Conservation (phyloP, 805 yeast species). For the Hanseniaspora taiwanica region DNA sequence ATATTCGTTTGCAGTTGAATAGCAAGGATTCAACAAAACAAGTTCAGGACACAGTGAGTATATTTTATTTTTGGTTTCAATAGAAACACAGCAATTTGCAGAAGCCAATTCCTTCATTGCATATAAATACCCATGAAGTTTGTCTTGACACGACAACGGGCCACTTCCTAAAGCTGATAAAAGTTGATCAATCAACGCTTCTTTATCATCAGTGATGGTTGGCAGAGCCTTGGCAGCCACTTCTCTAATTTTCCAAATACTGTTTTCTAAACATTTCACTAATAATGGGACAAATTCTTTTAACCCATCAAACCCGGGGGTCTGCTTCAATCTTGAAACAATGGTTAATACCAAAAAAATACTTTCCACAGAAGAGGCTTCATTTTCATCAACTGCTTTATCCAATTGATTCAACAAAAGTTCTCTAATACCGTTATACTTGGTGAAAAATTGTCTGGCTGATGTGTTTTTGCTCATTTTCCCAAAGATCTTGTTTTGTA, state of each 20-base stretch:
- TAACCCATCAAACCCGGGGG: constrained; percentile 40
- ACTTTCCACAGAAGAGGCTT: constrained; percentile 32
- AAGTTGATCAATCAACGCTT: constrained; percentile 19
- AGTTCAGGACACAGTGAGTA: constrained; percentile 2
- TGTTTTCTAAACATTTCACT: constrained; percentile 34
- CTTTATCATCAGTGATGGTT: constrained; percentile 28
- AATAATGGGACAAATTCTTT: constrained; percentile 39
- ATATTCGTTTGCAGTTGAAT: constrained; percentile 24
- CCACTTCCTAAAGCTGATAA: constrained; percentile 9
- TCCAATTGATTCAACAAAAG: constrained; percentile 34
- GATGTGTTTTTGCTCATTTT: constrained; percentile 31
- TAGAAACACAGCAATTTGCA: not conserved
- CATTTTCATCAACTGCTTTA: constrained; percentile 14
- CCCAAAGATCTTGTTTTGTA: constrained; percentile 73
- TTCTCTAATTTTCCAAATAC: constrained; percentile 76
- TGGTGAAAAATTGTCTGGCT: constrained; percentile 59
- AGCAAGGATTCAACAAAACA: constrained; percentile 18
- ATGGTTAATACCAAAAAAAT: constrained; percentile 68
- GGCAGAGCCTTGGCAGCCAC: constrained; percentile 66
- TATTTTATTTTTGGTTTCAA: not conserved
- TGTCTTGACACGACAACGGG: constrained; percentile 26
- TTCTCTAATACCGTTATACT: constrained; percentile 39
- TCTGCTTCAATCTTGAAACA: constrained; percentile 52
- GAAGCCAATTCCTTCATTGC: constrained; percentile 29
- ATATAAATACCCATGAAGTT: constrained; percentile 46